Percentiles rank a stretch among this genome's conserved stretches.
Evolutionary conservation across 139 green algal species (phyloP).

Genomic region (Micractinium conductrix): DNA sequence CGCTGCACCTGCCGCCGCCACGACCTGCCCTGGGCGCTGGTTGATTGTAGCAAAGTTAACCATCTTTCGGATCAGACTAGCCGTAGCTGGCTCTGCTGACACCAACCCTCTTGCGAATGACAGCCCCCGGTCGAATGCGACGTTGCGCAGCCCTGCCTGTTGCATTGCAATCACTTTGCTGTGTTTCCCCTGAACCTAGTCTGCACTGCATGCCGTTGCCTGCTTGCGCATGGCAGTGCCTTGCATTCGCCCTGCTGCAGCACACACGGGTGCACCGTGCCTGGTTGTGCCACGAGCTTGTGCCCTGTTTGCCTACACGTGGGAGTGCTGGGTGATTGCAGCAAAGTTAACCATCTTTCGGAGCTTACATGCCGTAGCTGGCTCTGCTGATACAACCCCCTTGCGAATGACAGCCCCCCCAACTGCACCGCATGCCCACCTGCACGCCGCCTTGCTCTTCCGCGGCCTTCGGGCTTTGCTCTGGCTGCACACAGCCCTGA

Average conservation of each 20-base stretch:
- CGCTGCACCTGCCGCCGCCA: neutral
- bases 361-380: constrained; percentile 11
- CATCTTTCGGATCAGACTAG: constrained; percentile 34
- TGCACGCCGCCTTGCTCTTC: neutral
- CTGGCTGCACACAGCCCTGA: neutral
- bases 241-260: neutral
- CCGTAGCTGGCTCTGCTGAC: constrained; percentile 21
- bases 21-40: neutral
- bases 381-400: constrained; percentile 31
- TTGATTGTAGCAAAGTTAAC: constrained; percentile 38
- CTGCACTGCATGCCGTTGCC: neutral
- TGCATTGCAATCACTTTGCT: neutral
- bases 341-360: constrained; percentile 42
- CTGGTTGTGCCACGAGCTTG: too few relatives aligned
- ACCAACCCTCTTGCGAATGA: constrained; percentile 28
- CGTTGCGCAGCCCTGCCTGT: neutral
- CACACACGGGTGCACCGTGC: too few relatives aligned
- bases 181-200: too few relatives aligned
- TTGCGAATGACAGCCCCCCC: constrained; percentile 19
- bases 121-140: neutral
- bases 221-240: too few relatives aligned
- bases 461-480: neutral
- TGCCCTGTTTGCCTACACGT: neutral
- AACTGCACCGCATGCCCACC: neutral
- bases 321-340: constrained; percentile 20